Evolutionary conservation across 2,329 filamentous ascomycete genomes (phyloP), one percentile per base, ranked within the genome.

Genomic region (Amauroascus niger): DNA sequence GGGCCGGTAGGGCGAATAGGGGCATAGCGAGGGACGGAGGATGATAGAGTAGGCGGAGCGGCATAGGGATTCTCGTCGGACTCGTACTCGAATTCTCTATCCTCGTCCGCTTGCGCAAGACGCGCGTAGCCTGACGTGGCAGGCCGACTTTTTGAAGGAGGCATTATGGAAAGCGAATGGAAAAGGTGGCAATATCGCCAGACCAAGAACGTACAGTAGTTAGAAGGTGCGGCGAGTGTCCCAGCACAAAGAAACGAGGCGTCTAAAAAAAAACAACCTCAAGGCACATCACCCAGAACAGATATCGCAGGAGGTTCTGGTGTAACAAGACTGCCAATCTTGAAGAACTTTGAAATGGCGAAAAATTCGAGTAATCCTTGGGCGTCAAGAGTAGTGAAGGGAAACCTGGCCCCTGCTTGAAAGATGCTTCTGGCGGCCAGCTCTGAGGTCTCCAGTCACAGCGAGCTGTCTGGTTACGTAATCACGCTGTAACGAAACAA

Each of bases 91-190:
- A 68, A 64, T 45, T 62, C 60, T 60, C 65, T 61, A 49, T 74
- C 70, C 61, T 84, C 82, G 65, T 90, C 87, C 61, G 86, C 87
- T 71, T 93, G 87, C 58, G 87, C 84, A 55, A 93, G 82, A 65
- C 86, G 86, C 70, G 88, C 87, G 72, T 93, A 93, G 69, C 87
- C 87, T 59, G 87, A 90, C 41, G 84, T 87, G 55, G 84, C 78
- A 57, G 84, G 86, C 55, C 84, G 79, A 58, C 74, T 75, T 43
- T 59, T 76, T 57, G 72, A 74, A 53, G 74, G 44, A 24, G 52
- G 26, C 45, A 54, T 54, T 28, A 1, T 54, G 7, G 4, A 18
- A 32, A 28, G n/a, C 30, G 18, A 20, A 30, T 14, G 26, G n/a
- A 45, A 32, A 22, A 24, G 1, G n/a, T 5, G 9, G 14, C 11